Evolutionary conservation across 257 asterid genomes (phyloP).

Genomic region (Petunia secreta): DNA sequence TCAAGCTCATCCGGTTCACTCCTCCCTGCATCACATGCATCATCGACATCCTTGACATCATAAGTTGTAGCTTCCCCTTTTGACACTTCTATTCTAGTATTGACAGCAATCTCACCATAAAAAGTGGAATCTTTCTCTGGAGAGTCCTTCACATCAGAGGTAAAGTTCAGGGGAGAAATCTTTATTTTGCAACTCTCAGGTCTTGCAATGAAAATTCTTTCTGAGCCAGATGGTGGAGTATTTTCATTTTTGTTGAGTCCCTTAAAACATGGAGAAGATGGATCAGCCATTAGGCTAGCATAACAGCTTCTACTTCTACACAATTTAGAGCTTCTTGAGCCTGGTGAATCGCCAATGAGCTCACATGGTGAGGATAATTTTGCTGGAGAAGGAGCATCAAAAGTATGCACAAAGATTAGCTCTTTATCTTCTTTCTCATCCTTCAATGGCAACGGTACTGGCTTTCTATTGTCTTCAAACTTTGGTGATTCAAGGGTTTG

Average conservation of each 20-base stretch:
- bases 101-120: conserved; percentile 50
- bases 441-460: conserved; percentile 28
- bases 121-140: conserved; percentile 52
- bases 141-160: conserved; percentile 35
- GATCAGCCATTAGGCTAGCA: conserved; percentile 48
- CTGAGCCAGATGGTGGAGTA: conserved; percentile 50
- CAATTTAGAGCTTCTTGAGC: conserved; percentile 42
- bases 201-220: conserved; percentile 44
- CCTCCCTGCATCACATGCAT: conserved; percentile 29
- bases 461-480: conserved; percentile 35
- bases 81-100: conserved; percentile 51
- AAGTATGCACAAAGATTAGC: conserved; percentile 41
- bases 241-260: conserved; percentile 47
- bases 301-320: conserved; percentile 80
- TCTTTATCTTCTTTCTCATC: conserved; percentile 49
- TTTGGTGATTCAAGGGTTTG: conserved; percentile 39
- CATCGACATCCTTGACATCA: conserved; percentile 35
- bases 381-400: conserved; percentile 40
- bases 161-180: conserved; percentile 44
- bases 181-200: conserved; percentile 47
- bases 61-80: conserved; percentile 36
- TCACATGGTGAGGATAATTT: conserved; percentile 49
- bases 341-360: conserved; percentile 36
- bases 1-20: conserved; percentile 42
- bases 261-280: conserved; percentile 49